Percentiles rank a stretch among this genome's conserved stretches.
Evolutionary conservation across 257 asterid genomes (phyloP).

Genomic region (Primulina tabacum): DNA sequence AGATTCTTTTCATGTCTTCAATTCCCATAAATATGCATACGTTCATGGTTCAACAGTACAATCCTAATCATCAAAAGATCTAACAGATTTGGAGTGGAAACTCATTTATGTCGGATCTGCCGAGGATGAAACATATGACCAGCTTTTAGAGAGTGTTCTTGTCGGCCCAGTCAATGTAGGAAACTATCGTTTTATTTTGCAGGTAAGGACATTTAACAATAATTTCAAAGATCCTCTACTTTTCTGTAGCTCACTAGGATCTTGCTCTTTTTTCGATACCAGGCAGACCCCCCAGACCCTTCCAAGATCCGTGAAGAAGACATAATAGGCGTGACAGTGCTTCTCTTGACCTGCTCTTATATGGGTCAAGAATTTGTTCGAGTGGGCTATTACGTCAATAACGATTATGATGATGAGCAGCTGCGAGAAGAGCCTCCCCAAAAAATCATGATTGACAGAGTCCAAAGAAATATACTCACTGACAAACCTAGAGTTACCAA

Average conservation of each 20-base stretch:
- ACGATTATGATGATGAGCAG: constrained; percentile 82
- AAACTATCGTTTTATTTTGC: constrained; percentile 84
- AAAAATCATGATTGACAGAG: constrained; percentile 71
- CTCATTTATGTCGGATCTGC: constrained; percentile 98
- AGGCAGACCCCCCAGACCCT: constrained; percentile 99
- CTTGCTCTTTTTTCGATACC: constrained; percentile 22
- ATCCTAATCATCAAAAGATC: constrained; percentile 19
- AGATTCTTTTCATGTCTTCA: neutral
- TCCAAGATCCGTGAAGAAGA: constrained; percentile 93
- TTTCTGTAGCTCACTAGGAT: neutral
- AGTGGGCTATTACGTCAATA: constrained; percentile 91
- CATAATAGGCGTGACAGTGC: constrained; percentile 90
- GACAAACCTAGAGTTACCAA: constrained; percentile 96
- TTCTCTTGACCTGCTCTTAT: constrained; percentile 87
- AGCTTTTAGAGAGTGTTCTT: constrained; percentile 91
- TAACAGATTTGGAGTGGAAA: constrained; percentile 97
- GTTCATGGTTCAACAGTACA: neutral
- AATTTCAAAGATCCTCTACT: neutral
- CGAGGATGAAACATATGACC: constrained; percentile 95
- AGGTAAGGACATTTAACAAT: constrained; percentile 40
- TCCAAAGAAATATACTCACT: constrained; percentile 77
- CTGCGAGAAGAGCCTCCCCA: constrained; percentile 87
- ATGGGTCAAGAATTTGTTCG: constrained; percentile 90
- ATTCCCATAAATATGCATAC: neutral
- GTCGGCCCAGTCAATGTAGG: constrained; percentile 98